A percentile compares a stretch with the other conserved stretches of the same genome.
These are phyloP conservation scores for Trichophyton benhamiae DNA, from an alignment of 2,329 filamentous ascomycete species.

Conservation along the genomic window DNA sequence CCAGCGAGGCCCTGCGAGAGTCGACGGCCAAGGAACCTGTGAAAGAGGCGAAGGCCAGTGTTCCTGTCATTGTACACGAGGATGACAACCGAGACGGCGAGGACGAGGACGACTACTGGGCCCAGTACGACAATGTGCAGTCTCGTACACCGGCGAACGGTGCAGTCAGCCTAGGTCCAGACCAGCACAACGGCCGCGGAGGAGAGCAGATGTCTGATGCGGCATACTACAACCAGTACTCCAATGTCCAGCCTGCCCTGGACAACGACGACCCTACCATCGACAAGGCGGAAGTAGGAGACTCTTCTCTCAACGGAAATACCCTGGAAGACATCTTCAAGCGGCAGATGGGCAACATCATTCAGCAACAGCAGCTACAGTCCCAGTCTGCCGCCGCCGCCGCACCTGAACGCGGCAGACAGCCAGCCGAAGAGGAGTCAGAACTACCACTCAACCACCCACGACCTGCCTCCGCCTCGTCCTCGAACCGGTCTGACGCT, in stretches of 20 bases:
- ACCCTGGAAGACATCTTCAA: slow-evolving; percentile 32
- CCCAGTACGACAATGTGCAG: slow-evolving; percentile 48
- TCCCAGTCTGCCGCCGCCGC: not conserved
- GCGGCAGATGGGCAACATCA: slow-evolving; percentile 25
- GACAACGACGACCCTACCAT: slow-evolving; percentile 51
- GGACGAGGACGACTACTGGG: slow-evolving; percentile 55
- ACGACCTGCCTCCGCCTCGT: slow-evolving; percentile 30
- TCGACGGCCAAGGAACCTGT: slow-evolving; percentile 27
- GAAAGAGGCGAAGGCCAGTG: slow-evolving; percentile 15
- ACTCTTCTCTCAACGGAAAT: slow-evolving; percentile 45
- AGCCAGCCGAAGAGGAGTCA: not conserved
- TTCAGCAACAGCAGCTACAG: slow-evolving; percentile 13
- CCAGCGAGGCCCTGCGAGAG: slow-evolving; percentile 37
- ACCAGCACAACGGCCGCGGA: slow-evolving; percentile 12
- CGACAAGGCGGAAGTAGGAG: slow-evolving; percentile 34
- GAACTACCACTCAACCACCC: slow-evolving; percentile 28
- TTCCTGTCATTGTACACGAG: slow-evolving; percentile 13
- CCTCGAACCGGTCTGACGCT: slow-evolving; percentile 33
- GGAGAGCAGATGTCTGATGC: slow-evolving; percentile 37
- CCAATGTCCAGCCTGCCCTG: slow-evolving; percentile 51
- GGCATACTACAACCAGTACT: slow-evolving; percentile 50
- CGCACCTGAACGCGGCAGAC: not conserved
- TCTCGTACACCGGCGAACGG: slow-evolving; percentile 37
- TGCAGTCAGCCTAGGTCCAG: slow-evolving; percentile 5
- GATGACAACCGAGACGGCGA: slow-evolving; percentile 35